These are phyloP conservation scores for Ogataea neopini DNA, from an alignment of 805 yeast genomes.

Conservation along the genomic window DNA sequence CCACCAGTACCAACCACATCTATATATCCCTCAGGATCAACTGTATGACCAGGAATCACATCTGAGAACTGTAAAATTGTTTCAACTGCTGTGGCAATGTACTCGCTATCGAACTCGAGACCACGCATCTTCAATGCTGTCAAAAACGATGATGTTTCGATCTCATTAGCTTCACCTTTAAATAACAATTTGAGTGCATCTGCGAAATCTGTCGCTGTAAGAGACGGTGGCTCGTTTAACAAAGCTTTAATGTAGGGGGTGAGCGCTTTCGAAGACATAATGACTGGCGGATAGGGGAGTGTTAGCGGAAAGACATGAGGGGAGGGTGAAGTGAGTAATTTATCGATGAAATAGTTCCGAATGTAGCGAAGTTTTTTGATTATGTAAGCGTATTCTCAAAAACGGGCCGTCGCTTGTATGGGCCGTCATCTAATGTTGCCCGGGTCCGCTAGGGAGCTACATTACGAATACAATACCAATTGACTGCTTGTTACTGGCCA, in stretches of 20 bases:
- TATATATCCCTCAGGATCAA: slow-evolving; percentile 54
- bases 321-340: too few species aligned
- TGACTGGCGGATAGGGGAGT: background rate
- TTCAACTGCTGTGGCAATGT: slow-evolving; percentile 81
- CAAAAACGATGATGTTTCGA: slow-evolving; percentile 77
- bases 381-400: background rate
- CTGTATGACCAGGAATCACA: slow-evolving; percentile 45
- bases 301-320: too few species aligned
- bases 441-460: too few species aligned
- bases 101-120: slow-evolving; percentile 78
- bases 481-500: too few species aligned
- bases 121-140: slow-evolving; percentile 73
- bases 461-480: too few species aligned
- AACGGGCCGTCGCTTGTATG: too few species aligned
- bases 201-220: slow-evolving; percentile 65
- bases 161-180: slow-evolving; percentile 58
- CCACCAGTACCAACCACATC: slow-evolving; percentile 99
- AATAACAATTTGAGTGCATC: slow-evolving; percentile 63
- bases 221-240: slow-evolving; percentile 56
- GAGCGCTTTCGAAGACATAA: slow-evolving; percentile 22
- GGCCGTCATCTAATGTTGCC: too few species aligned
- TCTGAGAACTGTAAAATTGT: slow-evolving; percentile 69
- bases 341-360: too few species aligned
- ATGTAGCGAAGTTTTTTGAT: background rate
- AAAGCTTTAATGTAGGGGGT: slow-evolving; percentile 69